Evolutionary conservation across 2,329 filamentous ascomycete genomes (phyloP), one percentile per base, ranked within the genome.

Genomic region (Hymenoscyphus fructigenus): DNA sequence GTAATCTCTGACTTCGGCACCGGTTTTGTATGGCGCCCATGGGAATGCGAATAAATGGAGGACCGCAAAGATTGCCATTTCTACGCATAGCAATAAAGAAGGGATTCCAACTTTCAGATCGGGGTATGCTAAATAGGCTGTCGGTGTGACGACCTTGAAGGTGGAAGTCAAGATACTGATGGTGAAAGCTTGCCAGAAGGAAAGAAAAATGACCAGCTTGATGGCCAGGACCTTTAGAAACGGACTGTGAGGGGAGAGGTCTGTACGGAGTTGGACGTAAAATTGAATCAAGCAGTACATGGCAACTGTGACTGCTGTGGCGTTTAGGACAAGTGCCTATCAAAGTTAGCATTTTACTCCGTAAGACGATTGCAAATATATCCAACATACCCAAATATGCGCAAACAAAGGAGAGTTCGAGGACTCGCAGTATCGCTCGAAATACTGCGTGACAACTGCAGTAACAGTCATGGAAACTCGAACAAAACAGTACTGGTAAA

Each of bases 281-380:
- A 95, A 95, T 72, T 96, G 92, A 68, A 96, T 88, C 55, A 97
- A 78, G 75, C 90, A 93, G 79, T 91, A 95, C 91, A 97, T 96
- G 66, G 93, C 92, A 65, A 96, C 85, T 0, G 89, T 86, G 47
- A 96, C 91, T 2, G 90, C 89, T 26, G 86, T 68, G 70, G 84
- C 86, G 75, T 95, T 89, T 70, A 96, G 85, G 2, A 84, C 82
- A 73, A 91, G 82, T 50, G 87, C 80, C 87, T 89, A 66, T 12
- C 6, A 41, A 1, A 3, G 55, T 65, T 63, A 65, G 64, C 41
- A 36, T 14, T 15, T 38, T 57, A 7, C 32, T 29, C 23, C 12
- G 3, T 10, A 60, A 7, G 23, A 4, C 7, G 41, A 47, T n/a
- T 20, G 34, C 15, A 20, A 47, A 26, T 28, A 36, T 20, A 17